Evolutionary conservation across 2,329 filamentous ascomycete species (phyloP).

Genomic region (Aquanectria penicillioides): DNA sequence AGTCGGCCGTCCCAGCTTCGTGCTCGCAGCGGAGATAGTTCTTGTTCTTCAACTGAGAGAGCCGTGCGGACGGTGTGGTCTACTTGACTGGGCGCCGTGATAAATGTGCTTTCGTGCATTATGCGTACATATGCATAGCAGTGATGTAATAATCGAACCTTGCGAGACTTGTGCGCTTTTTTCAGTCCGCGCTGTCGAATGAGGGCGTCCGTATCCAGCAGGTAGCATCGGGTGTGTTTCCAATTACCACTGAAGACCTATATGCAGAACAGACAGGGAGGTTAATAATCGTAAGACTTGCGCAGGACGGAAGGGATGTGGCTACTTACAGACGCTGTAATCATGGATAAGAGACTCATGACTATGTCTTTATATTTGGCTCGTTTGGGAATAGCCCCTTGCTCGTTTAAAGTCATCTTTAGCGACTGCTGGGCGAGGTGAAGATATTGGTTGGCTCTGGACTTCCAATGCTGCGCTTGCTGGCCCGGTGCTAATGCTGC

Average conservation of each 20-base stretch:
- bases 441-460: background rate
- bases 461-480: background rate
- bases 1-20: background rate
- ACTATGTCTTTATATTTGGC: background rate
- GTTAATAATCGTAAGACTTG: background rate
- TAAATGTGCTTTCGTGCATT: conserved; percentile 2
- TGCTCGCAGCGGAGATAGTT: background rate
- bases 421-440: background rate
- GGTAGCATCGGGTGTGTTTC: background rate
- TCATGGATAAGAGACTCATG: background rate
- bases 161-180: conserved; percentile 5
- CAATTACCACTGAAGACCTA: background rate
- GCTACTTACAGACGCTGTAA: background rate
- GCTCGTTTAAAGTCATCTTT: background rate
- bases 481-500: background rate
- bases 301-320: background rate
- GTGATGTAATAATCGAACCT: background rate
- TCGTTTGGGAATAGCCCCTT: background rate
- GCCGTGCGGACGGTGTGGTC: background rate
- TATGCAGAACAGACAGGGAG: background rate
- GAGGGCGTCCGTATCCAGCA: background rate
- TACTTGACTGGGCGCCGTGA: background rate
- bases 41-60: background rate
- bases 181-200: background rate
- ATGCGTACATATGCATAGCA: conserved; percentile 1